Evolutionary conservation across 148 eudicot species (phyloP).

Genomic region (Simmondsia chinensis): DNA sequence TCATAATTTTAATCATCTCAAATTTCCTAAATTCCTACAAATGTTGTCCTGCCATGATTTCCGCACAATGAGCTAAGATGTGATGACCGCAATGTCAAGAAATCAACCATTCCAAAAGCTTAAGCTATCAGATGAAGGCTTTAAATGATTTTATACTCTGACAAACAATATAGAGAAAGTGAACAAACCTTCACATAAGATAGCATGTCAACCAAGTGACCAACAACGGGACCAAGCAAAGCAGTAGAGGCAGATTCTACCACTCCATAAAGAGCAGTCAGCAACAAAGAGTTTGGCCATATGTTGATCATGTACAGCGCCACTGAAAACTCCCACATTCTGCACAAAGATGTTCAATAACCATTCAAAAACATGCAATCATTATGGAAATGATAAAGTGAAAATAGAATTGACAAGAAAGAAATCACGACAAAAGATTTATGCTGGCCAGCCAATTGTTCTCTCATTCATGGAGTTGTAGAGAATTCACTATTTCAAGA

Average conservation of each 20-base stretch:
- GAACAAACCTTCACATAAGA: slow-evolving; percentile 54
- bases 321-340: slow-evolving; percentile 97
- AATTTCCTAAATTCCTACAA: too few relatives aligned
- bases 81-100: too few relatives aligned
- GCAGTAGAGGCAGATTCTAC: slow-evolving; percentile 72
- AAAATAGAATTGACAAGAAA: too few relatives aligned
- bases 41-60: too few relatives aligned
- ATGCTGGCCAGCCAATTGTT: too few relatives aligned
- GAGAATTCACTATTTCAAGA: too few relatives aligned
- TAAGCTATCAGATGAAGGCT: too few relatives aligned
- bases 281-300: slow-evolving; percentile 73
- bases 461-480: too few relatives aligned
- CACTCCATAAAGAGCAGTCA: slow-evolving; percentile 81
- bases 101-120: neutral
- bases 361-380: neutral
- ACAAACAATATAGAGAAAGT: neutral
- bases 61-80: too few relatives aligned
- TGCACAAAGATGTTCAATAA: slow-evolving; percentile 15
- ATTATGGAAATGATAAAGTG: too few relatives aligned
- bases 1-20: too few relatives aligned
- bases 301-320: slow-evolving; percentile 87
- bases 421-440: too few relatives aligned
- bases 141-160: neutral
- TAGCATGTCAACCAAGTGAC: slow-evolving; percentile 53
- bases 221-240: slow-evolving; percentile 70